Base-by-base conservation (phyloP, 805 yeast genomes). In the Candida odintsovae region DNA sequence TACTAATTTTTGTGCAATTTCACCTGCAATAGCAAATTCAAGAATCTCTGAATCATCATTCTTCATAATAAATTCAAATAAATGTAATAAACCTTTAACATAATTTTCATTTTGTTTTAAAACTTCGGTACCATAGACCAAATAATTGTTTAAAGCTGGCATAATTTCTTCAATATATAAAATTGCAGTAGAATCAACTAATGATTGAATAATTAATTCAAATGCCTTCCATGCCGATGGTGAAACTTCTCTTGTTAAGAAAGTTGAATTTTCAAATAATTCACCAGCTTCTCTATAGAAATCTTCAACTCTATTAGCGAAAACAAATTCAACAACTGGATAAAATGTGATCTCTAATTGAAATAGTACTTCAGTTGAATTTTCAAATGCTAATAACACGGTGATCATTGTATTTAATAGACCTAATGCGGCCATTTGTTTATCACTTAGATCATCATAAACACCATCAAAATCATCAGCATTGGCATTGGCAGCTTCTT, bases 341-440 rank as follows among this genome's bases (percentile, higher is more conserved):
- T 75, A 67, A 42, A 86, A 77, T 6, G 81, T 78, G 45, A 77
- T 81, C 58, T 87, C 89, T 43, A 90, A 70, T 59, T 72, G 74
- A 21, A 64, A 66, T 15, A 88, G 82, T 42, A 85, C 74, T 38
- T 80, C 86, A 9, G 71, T 71, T 2, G 96, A 83, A 59, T 83
- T 85, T 63, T 94, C 96, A 68, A 90, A 80, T 5, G 96, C 82
- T 42, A 87, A 66, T 37, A 92, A 67, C 44, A 92, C 83, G 0
- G 97, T 88, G 28, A 85, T 78, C 68, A 90, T 76, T 2, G 97
- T 90, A 54, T 83, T 83, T 52, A 92, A 64, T 29, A 90, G 75
- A 13, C 96, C 95, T 19, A 82, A 67, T 0, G 90, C 95, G 19
- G 96, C 89, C 76, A 82, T 78, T 39, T 83, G 80, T 64, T 89